Conservation (phyloP, 352 stramenopile species). For the Globisporangium uncinulatum region DNA sequence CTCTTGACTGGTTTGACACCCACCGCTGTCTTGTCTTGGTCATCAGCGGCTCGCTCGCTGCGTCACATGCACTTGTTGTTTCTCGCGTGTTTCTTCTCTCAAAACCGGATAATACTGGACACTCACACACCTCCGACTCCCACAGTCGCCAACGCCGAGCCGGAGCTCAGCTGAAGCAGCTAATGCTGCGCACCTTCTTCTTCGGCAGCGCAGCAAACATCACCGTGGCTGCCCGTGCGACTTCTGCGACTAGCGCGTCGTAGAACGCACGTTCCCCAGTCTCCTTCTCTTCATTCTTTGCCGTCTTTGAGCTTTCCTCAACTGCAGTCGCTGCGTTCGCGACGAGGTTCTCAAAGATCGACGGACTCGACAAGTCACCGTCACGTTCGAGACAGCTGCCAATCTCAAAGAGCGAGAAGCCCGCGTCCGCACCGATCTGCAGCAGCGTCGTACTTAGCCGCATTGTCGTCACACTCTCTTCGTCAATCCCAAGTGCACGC, state of each 20-base stretch:
- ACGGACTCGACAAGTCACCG: conserved; percentile 72
- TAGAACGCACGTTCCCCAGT: conserved; percentile 20
- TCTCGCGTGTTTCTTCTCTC: conserved; percentile 4
- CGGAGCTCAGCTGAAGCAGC: conserved; percentile 65
- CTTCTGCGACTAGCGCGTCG: conserved; percentile 52
- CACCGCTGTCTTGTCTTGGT: background rate
- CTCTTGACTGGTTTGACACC: background rate
- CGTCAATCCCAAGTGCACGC: conserved; percentile 65
- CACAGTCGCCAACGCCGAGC: background rate
- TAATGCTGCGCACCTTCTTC: conserved; percentile 87
- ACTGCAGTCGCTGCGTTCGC: conserved; percentile 21
- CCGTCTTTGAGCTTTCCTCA: conserved; percentile 17
- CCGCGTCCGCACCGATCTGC: conserved; percentile 62
- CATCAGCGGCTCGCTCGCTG: background rate
- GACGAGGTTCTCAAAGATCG: conserved; percentile 70
- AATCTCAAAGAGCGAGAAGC: conserved; percentile 87
- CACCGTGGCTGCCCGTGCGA: conserved; percentile 22
- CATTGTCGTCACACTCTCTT: conserved; percentile 81
- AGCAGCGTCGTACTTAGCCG: conserved; percentile 73
- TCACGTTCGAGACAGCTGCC: conserved; percentile 73
- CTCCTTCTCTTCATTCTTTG: conserved; percentile 13
- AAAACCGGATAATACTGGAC: background rate
- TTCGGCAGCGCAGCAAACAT: conserved; percentile 67
- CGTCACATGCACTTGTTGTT: conserved; percentile 1
- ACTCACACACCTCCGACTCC: background rate